These are phyloP conservation scores for Epichloe gansuensis DNA, from an alignment of 2,329 filamentous ascomycete species.

Conservation along the genomic window DNA sequence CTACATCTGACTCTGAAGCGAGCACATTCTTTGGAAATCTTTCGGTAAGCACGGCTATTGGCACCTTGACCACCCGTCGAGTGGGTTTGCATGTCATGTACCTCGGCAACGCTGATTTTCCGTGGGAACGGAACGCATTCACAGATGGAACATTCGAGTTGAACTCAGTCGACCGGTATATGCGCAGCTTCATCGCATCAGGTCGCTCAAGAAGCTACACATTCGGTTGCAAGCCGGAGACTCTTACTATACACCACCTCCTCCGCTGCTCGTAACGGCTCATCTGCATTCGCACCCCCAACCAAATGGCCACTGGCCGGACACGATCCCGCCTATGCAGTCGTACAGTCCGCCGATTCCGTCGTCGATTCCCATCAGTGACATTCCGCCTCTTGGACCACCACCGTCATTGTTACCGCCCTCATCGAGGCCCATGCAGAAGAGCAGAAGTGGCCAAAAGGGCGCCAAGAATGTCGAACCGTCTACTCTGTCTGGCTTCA, in stretches of 20 bases:
- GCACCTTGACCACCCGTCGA: neutral
- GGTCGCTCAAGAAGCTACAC: conserved; percentile 39
- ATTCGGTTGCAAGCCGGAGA: conserved; percentile 45
- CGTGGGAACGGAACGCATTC: neutral
- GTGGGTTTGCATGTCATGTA: neutral
- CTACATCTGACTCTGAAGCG: conserved; percentile 43
- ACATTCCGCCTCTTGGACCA: conserved; percentile 10
- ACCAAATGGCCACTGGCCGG: conserved; percentile 20
- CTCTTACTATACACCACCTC: conserved; percentile 39
- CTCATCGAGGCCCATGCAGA: conserved; percentile 24
- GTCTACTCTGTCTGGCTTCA: conserved; percentile 44
- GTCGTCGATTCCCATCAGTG: conserved; percentile 9
- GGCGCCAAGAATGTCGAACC: conserved; percentile 23
- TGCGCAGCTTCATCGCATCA: conserved; percentile 40
- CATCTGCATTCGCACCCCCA: conserved; percentile 18
- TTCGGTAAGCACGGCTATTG: conserved; percentile 30
- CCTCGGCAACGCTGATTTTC: conserved; percentile 2
- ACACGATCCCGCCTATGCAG: conserved; percentile 13
- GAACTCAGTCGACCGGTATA: conserved; percentile 48
- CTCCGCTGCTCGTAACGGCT: conserved; percentile 28
- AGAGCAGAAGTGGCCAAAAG: conserved; percentile 22
- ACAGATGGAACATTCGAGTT: conserved; percentile 51
- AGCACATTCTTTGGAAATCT: conserved; percentile 40
- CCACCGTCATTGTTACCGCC: conserved; percentile 20
- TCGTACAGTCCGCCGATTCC: conserved; percentile 7